Base-by-base conservation (phyloP, 2,329 filamentous ascomycete genomes). In the Canariomyces notabilis region DNA sequence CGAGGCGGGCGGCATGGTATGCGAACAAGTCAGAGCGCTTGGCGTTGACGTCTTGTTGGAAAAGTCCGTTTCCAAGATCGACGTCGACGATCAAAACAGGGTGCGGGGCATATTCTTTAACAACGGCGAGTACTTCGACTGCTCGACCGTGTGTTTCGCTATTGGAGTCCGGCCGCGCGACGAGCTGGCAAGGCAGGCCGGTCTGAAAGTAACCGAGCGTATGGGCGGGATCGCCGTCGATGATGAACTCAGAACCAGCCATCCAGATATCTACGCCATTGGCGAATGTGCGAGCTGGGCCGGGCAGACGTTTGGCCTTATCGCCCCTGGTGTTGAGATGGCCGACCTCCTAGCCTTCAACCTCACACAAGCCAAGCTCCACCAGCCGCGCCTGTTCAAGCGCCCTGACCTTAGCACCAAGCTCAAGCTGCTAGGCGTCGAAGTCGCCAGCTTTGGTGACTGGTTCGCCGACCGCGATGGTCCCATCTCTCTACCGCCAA, bases 241-340 rank as follows among this genome's bases (percentile, higher is more conserved):
- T 52, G 74, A 77, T 46, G 71, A 79, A 55, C 68, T 95, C 5
- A 74, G 75, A 51, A 95, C 89, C 2, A 93, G 80, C 23, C 64
- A 75, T 4, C 72, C 80, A 0, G 82, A 85, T 52, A 79, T 95
- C 40, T 95, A 93, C 61, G 89, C 89, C 37, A 85, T 95, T 40
- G 90, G 89, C 46, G 90, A 95, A 66, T 95, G 89, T 58, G 89
- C 89, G 5, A 93, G 84, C 67, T 95, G 88, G 87, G 77, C 90
- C 52, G 84, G 80, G 55, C 85, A 93, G 65, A 89, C 87, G 0
- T 95, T 89, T 55, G 89, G 89, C 5, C 77, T 96, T 16, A 95
- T 96, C 57, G 89, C 86, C 0, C 89, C 89, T 0, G 89, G 89
- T 15, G 77, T 95, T 29, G 90, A 95, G 65, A 95, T 95, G 87